Conservation (phyloP, 129 eudicot genomes). For the Helianthus tuberosus region DNA sequence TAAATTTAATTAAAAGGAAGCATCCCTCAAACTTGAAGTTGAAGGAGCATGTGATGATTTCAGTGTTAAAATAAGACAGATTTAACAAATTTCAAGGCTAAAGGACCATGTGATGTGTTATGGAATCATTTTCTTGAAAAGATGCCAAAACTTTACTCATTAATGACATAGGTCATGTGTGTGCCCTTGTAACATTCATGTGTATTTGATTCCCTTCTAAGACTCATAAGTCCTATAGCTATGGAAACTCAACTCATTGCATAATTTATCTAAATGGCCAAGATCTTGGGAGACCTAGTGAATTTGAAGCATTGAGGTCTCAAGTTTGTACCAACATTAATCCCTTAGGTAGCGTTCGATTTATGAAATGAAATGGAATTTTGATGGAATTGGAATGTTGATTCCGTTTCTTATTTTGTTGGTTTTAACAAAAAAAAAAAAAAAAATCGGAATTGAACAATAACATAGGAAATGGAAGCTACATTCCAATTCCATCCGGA, state of each 20-base stretch:
- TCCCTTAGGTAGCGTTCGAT: not conserved
- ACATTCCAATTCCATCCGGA: too few relatives aligned
- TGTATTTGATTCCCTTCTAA: slow-evolving; percentile 17
- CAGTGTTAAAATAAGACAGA: slow-evolving; percentile 3
- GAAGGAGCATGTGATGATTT: slow-evolving; percentile 29
- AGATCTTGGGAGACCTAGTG: not conserved
- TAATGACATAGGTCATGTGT: slow-evolving; percentile 24
- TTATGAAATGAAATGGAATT: too few relatives aligned
- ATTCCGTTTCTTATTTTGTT: too few relatives aligned
- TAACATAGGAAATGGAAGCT: too few relatives aligned
- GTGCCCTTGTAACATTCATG: slow-evolving; percentile 23
- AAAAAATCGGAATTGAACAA: too few relatives aligned
- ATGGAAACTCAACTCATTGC: not conserved
- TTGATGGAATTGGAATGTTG: too few relatives aligned
- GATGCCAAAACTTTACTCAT: slow-evolving; percentile 29
- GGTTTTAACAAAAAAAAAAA: too few relatives aligned
- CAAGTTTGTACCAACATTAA: not conserved
- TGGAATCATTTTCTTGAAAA: slow-evolving; percentile 33
- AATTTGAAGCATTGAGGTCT: too few relatives aligned
- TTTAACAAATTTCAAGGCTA: slow-evolving; percentile 21
- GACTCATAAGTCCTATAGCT: too few relatives aligned
- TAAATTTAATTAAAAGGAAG: not conserved
- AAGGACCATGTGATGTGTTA: slow-evolving; percentile 31
- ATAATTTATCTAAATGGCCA: not conserved
- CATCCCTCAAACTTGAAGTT: slow-evolving; percentile 21